These are phyloP conservation scores for Cyberlindnera xylosilytica DNA, from an alignment of 805 yeast genomes.

Conservation along the genomic window DNA sequence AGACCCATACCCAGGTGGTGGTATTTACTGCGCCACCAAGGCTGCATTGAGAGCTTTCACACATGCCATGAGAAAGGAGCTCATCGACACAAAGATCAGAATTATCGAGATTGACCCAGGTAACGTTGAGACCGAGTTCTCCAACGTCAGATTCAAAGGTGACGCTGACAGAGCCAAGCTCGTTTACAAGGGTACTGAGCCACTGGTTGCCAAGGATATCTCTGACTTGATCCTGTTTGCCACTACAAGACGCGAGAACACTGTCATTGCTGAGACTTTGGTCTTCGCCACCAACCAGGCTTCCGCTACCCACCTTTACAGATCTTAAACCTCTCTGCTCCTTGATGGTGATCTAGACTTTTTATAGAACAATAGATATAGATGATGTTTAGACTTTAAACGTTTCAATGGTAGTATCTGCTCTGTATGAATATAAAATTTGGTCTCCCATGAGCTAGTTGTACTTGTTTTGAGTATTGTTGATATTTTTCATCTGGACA, in stretches of 20 bases:
- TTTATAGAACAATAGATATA: too few relatives aligned
- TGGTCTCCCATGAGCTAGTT: too few relatives aligned
- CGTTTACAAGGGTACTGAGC: conserved; percentile 55
- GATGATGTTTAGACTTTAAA: too few relatives aligned
- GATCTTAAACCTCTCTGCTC: conserved; percentile 27
- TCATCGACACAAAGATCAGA: conserved; percentile 63
- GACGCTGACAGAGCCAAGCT: conserved; percentile 50
- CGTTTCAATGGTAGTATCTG: too few relatives aligned
- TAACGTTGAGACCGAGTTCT: conserved; percentile 66
- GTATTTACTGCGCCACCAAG: conserved; percentile 74
- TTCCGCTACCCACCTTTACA: conserved; percentile 47
- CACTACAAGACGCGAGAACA: conserved; percentile 53
- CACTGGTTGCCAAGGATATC: conserved; percentile 53
- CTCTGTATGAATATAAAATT: too few relatives aligned
- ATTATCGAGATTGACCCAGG: conserved; percentile 69
- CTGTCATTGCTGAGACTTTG: conserved; percentile 70
- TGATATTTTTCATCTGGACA: too few relatives aligned
- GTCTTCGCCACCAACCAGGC: conserved; percentile 89
- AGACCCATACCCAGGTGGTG: conserved; percentile 78
- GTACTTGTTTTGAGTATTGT: too few relatives aligned
- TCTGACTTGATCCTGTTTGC: conserved; percentile 38
- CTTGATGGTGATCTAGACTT: background rate
- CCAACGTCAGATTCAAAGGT: conserved; percentile 57
- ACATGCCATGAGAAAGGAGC: conserved; percentile 69
- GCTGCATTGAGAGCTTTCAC: conserved; percentile 74